Base-by-base conservation (phyloP, 208 protist species). In the Naegleria gruberi region DNA sequence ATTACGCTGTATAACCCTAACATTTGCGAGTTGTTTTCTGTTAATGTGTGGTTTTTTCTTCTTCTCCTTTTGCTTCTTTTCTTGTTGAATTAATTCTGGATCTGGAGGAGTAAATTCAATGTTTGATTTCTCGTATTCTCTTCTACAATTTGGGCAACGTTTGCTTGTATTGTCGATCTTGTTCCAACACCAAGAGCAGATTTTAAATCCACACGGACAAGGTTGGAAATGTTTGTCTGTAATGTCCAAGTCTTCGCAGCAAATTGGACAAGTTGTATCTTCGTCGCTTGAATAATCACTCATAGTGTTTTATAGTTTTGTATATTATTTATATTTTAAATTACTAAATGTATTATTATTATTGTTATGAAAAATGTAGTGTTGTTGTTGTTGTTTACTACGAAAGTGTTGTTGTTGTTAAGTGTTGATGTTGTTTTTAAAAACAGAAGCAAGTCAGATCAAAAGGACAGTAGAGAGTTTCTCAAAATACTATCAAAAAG, bases 1-100 rank as follows among this genome's bases (percentile, higher is more conserved):
- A 90, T 97, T 97, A 73, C 93, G 92, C 87, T 98, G 96, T 45
- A 97, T 94, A 0, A 97, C 96, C 40, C 96, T 92, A 8, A 97
- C 90, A 77, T 94, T 94, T 19, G 47, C 81, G 4, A 96, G 85
- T 65, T 92, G 51, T 86, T 94, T 94, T 47, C 93, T 34, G n/a
- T 89, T 92, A 26, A 90, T 82, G 30, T 55, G 8, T 77, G 65
- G 17, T 90, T 83, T 92, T 77, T 44, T 86, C 87, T 90, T 89
- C 15, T 87, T 90, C 45, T 40, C 57, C 74, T 90, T 91, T 81
- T 82, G 83, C 73, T 77, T 89, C 42, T 65, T 90, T 87, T 82
- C 90, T 90, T 37, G 82, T 91, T 45, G 44, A 44, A 65, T 87
- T 30, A 91, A 90, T 90, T 93, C 91, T 42, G 87, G 57, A 81